Evolutionary conservation across 2,329 filamentous ascomycete species (phyloP), one percentile per base, ranked within the genome.

Genomic region (Penicillium concentricum): DNA sequence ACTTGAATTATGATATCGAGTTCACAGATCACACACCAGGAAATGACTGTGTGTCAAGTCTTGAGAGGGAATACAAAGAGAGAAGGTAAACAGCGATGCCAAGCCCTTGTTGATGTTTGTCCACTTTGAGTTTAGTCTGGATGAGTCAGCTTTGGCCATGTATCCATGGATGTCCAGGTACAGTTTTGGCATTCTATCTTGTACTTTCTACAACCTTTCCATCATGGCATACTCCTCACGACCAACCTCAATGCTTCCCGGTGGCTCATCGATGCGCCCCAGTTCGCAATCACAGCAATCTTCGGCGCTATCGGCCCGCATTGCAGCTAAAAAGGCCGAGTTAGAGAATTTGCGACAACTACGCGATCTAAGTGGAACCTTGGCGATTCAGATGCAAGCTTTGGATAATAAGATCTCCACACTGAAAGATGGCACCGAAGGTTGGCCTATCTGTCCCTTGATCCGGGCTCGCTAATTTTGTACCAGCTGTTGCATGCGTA

Each of bases 261-360:
- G 64, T 50, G 61, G 58, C 13, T 59, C 71, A 32, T 66, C 69
- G 5, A 57, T 73, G 52, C 72, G 73, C 22, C 61, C 67, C 48
- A 43, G 39, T 60, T 69, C 49, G 57, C 69, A 64, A 63, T 67
- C 64, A 63, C 75, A 79, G 56, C 82, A 85, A 65, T 83, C 83
- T 8, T 82, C 83, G 1, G 77, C 79, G 30, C 76, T 88, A n/a
- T 76, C 83, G 50, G 78, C 82, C 35, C 84, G 85, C 66, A 86
- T 88, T 67, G 79, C 82, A 58, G 81, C 85, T 63, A 88, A 88
- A 75, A 84, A 82, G 64, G 77, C 80, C 35, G 85, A 88, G 68
- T 76, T 88, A 41, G 84, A 86, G 51, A 84, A 82, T 61, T 76
- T 88, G 55, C 81, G 81, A 58, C 83, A 87, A 66, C 71, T 88